phyloP scores from a whole-genome alignment of 2,329 filamentous ascomycete species.

The Ascochyta koolunga region DNA sequence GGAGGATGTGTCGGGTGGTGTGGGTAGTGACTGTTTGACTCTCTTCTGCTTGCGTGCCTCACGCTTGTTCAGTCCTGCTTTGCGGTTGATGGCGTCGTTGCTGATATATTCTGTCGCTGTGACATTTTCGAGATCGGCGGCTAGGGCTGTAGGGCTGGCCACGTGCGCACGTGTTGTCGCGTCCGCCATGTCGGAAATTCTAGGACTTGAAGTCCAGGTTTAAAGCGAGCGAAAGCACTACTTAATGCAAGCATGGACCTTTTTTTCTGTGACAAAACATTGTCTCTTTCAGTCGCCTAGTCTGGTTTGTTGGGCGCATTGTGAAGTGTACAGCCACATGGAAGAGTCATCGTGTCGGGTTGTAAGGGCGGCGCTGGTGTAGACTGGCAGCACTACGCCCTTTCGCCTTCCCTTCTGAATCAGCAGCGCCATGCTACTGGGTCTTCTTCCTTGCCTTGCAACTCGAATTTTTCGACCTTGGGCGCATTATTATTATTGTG shows the following conservation, averaged over 20 bases:
- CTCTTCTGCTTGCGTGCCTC: slow-evolving; percentile 33
- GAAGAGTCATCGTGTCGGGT: slow-evolving; percentile 44
- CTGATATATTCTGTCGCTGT: slow-evolving; percentile 17
- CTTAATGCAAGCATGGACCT: not conserved
- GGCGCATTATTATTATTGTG: not conserved
- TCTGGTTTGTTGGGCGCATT: slow-evolving; percentile 1
- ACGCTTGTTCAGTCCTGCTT: slow-evolving; percentile 16
- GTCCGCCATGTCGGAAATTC: slow-evolving; percentile 26
- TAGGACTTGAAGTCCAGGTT: not conserved
- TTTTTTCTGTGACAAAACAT: slow-evolving; percentile 12
- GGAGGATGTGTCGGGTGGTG: slow-evolving; percentile 26
- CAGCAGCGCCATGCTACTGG: not conserved
- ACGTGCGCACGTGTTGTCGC: slow-evolving; percentile 46
- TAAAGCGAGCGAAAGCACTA: not conserved
- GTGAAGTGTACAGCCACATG: slow-evolving; percentile 39
- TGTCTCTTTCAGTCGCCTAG: not conserved
- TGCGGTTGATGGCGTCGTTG: slow-evolving; percentile 11
- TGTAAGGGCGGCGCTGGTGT: slow-evolving; percentile 35
- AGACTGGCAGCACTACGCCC: slow-evolving; percentile 23
- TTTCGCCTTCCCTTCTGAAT: slow-evolving; percentile 6
- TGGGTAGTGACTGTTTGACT: slow-evolving; percentile 21
- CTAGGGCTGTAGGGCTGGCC: slow-evolving; percentile 26
- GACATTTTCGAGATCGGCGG: slow-evolving; percentile 24
- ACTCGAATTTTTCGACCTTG: not conserved
- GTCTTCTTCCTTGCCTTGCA: no score